Evolutionary conservation across 192 early-diverging fungal genomes (phyloP), one percentile per base, ranked within the genome.

Genomic region (Backusella sp.): DNA sequence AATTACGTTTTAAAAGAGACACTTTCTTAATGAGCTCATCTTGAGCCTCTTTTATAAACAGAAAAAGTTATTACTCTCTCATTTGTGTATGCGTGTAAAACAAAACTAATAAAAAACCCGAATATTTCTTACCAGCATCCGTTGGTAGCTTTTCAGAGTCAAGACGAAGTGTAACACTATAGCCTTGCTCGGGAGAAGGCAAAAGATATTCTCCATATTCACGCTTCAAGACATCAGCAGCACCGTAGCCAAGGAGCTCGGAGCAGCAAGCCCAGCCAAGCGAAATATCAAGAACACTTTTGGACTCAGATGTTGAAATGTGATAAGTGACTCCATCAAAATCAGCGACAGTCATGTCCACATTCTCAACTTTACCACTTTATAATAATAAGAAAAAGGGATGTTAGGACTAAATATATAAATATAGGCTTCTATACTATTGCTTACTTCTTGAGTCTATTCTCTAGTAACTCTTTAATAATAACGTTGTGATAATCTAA

Each of bases 271-370:
- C 83, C 92, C 97, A 94, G 35, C 80, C 82, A 75, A 99, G 92
- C 6, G 96, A 97, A 73, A 99, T 84, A 26, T 75, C 76, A 30
- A 96, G 79, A 36, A 90, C 85, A 35, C 89, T 79, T 44, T 83
- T 84, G 59, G 77, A 76, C n/a, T 79, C 79, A 34, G 87, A 78
- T 14, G 94, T 96, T 35, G 92, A 85, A 73, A 98, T 75, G 72
- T 88, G 89, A 87, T 97, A 99, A 15, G 89, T 84, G 28, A 98
- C 97, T 66, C 97, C 96, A 87, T 99, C 98, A 86, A 99, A 98
- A 83, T 99, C 98, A 36, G 96, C 96, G 66, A 97, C 86, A 42
- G 87, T 93, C 77, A 96, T 89, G 78, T 93, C 89, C 15, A 95
- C 79, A 8, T 86, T 76, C 65, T 93, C 93, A 9, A 84, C 84